Evolutionary conservation across 495 filamentous ascomycete genomes (phyloP).

Genomic region (Lichenothelia convexa): DNA sequence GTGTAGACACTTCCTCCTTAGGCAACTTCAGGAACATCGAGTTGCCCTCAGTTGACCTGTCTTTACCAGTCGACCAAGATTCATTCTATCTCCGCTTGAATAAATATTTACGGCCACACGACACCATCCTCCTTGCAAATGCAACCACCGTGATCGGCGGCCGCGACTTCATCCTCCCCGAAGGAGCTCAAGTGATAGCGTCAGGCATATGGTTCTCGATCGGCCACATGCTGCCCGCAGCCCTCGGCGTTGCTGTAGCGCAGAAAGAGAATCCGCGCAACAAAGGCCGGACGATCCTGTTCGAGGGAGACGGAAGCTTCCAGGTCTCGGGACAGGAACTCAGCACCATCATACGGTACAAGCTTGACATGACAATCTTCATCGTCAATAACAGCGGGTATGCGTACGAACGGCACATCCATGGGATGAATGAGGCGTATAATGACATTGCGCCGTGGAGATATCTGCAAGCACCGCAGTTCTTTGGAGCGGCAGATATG

Average conservation of each 20-base stretch:
- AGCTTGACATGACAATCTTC: conserved; percentile 59
- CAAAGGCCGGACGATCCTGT: conserved; percentile 38
- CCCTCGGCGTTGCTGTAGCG: conserved; percentile 29
- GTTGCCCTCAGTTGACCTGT: no score
- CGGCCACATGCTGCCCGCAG: conserved; percentile 22
- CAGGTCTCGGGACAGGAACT: conserved; percentile 76
- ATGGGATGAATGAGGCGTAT: conserved; percentile 28
- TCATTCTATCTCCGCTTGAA: conserved; percentile 76
- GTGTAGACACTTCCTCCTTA: conserved; percentile 28
- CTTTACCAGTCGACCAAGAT: no score
- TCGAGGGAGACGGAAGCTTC: conserved; percentile 75
- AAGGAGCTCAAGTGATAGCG: conserved; percentile 52
- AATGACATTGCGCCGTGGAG: conserved; percentile 31
- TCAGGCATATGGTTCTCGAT: conserved; percentile 85
- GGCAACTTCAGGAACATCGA: conserved; percentile 50
- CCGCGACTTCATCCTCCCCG: conserved; percentile 69
- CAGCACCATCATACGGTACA: conserved; percentile 65
- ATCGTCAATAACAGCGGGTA: conserved; percentile 34
- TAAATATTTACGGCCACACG: conserved; percentile 53
- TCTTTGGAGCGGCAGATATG: no score
- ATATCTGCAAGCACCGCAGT: no score
- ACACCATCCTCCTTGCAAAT: conserved; percentile 75
- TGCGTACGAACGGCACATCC: conserved; percentile 32
- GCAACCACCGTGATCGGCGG: conserved; percentile 83
- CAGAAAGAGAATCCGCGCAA: conserved; percentile 19